Base-by-base conservation (phyloP, 2,329 filamentous ascomycete species). In the Calonectria hongkongensis region DNA sequence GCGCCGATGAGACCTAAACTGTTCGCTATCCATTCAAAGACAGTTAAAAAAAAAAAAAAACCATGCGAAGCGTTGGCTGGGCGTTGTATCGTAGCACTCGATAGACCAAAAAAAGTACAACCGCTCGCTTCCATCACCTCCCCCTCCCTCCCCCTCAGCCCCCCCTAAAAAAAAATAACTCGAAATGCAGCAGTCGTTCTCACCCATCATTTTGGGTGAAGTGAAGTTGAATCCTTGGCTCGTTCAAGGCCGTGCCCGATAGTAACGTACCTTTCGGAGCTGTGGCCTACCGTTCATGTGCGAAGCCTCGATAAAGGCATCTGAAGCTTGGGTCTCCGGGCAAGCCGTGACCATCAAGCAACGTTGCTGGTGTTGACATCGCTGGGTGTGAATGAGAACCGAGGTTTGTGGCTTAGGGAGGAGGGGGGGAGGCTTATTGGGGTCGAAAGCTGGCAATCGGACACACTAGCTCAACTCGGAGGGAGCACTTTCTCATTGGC, bases 291-390 rank as follows among this genome's bases (percentile, higher is more conserved):
- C 39, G 54, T 58, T 58, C 54, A 58, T 58, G 54, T 41, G 33
- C 9, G 39, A 16, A 58, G 21, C 13, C 2, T 16, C 54, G 8
- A 36, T 2, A 39, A 41, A 36, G 33, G n/a, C 21, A 28, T 58
- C 54, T 33, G 33, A 25, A 58, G 54, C 54, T 58, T 41, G 12
- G 18, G 15, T 58, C 33, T 25, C 5, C 54, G 54, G 54, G 16
- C 33, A 58, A 27, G 54, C 54, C 33, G 54, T 41, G 33, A 39
- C 33, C 33, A 16, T 45, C 16, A 12, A 45, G 58, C 39, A 63
- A 63, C 58, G 58, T 43, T 63, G 58, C 58, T 30, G 54, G n/a
- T 58, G 54, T 39, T 58, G 54, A 48, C 33, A 36, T 36, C 33
- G 33, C 33, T 10, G 10, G 10, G 33, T 25, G 33, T 15, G 54